phyloP scores from a whole-genome alignment of 352 stramenopile genomes.

The Globisporangium cylindrosporum region DNA sequence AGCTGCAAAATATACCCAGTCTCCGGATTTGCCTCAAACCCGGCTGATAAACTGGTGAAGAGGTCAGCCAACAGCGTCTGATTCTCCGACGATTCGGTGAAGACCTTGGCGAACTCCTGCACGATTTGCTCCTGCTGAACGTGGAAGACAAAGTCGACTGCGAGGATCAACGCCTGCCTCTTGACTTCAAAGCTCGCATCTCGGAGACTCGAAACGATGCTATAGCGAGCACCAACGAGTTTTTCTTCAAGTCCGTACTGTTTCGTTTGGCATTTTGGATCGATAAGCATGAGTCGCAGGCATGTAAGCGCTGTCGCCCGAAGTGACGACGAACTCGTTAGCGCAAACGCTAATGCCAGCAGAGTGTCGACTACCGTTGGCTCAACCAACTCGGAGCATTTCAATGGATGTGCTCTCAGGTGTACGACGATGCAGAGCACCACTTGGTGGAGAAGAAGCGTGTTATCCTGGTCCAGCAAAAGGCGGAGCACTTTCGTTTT shows the following conservation, averaged over 20 bases:
- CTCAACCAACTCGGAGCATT: slow-evolving; percentile 17
- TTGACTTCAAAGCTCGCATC: slow-evolving; percentile 14
- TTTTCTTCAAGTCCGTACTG: slow-evolving; percentile 12
- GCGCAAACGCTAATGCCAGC: not conserved
- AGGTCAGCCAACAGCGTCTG: slow-evolving; percentile 11
- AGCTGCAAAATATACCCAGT: slow-evolving; percentile 27
- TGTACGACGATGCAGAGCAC: slow-evolving; percentile 14
- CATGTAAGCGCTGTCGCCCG: slow-evolving; percentile 14
- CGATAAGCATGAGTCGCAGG: slow-evolving; percentile 16
- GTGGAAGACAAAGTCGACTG: slow-evolving; percentile 17
- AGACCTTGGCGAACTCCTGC: slow-evolving; percentile 8
- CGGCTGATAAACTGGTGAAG: slow-evolving; percentile 4
- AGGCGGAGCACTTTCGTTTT: slow-evolving; percentile 13
- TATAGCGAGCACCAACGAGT: slow-evolving; percentile 7
- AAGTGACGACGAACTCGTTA: not conserved
- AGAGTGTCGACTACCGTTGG: not conserved
- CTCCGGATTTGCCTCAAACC: slow-evolving; percentile 11
- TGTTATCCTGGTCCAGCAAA: slow-evolving; percentile 8
- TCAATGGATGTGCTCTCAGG: slow-evolving; percentile 13
- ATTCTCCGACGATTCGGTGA: slow-evolving; percentile 12
- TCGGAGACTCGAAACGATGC: slow-evolving; percentile 7
- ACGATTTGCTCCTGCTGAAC: slow-evolving; percentile 9
- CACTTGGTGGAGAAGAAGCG: slow-evolving; percentile 12
- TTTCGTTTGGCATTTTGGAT: slow-evolving; percentile 12
- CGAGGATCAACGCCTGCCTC: slow-evolving; percentile 16